These are phyloP conservation scores for Hsuehochloa calcarea DNA, from an alignment of 176 grass and related monocot species.

Conservation along the genomic window DNA sequence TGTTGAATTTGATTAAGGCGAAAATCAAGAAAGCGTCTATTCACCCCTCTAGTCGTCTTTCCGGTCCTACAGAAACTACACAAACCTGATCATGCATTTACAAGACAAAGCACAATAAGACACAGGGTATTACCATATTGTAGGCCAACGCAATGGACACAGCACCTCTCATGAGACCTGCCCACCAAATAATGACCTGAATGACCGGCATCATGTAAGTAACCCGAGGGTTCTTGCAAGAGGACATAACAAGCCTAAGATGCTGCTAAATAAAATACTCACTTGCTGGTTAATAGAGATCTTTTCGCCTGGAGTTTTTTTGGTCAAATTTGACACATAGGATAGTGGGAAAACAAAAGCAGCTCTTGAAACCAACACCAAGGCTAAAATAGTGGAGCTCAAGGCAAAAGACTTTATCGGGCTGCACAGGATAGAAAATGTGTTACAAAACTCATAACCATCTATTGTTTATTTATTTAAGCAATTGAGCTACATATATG, in stretches of 20 bases:
- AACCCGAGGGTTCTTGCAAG: constrained; percentile 8
- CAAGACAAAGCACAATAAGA: not conserved
- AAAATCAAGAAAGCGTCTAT: too few species aligned
- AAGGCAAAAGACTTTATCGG: constrained; percentile 59
- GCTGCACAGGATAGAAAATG: constrained; percentile 53
- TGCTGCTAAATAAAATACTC: constrained; percentile 42
- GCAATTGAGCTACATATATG: not conserved
- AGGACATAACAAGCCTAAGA: constrained; percentile 17
- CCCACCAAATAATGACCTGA: constrained; percentile 96
- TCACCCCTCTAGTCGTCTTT: too few species aligned
- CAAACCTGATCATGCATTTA: not conserved
- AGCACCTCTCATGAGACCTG: constrained; percentile 89
- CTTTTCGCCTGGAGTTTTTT: constrained; percentile 52
- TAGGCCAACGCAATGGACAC: constrained; percentile 95
- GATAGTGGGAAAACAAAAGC: constrained; percentile 85
- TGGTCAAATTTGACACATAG: constrained; percentile 69
- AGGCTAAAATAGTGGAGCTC: constrained; percentile 64
- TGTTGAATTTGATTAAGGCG: too few species aligned
- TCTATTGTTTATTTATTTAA: not conserved
- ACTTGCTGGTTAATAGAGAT: constrained; percentile 83
- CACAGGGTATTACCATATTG: constrained; percentile 65
- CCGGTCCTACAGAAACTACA: too few species aligned
- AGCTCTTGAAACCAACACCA: constrained; percentile 84
- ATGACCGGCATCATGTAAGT: constrained; percentile 24
- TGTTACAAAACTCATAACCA: not conserved